Evolutionary conservation across 768 basidiomycete species (phyloP).

Genomic region (Tylopilus balloui): DNA sequence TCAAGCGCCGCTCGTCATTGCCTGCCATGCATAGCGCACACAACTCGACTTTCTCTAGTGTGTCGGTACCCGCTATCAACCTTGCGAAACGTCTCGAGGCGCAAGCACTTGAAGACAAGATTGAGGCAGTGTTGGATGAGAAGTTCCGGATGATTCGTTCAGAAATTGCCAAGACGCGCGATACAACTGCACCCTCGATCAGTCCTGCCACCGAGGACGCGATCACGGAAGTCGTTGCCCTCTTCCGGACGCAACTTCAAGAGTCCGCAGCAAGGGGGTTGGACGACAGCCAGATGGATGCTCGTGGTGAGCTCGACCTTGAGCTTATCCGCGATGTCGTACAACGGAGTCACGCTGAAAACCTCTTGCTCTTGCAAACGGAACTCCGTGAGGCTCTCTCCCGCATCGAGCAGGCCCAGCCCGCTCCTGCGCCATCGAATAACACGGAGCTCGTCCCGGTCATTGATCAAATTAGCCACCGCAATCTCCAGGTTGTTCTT

Average conservation of each 20-base stretch:
- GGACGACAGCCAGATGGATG: conserved; percentile 65
- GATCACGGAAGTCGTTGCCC: conserved; percentile 60
- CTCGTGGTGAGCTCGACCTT: conserved; percentile 73
- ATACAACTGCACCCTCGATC: conserved; percentile 29
- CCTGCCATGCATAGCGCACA: conserved; percentile 49
- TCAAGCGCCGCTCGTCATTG: conserved; percentile 53
- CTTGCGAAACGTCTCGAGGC: conserved; percentile 54
- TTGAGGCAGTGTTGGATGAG: conserved; percentile 65
- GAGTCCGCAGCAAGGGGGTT: conserved; percentile 53
- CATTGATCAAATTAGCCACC: conserved; percentile 56
- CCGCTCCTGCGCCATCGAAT: conserved; percentile 10
- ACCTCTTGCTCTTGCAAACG: conserved; percentile 51
- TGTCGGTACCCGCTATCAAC: conserved; percentile 45
- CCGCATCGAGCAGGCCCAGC: conserved; percentile 34
- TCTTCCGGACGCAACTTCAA: conserved; percentile 65
- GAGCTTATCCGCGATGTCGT: conserved; percentile 68
- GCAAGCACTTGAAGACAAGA: conserved; percentile 55
- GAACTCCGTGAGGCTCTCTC: conserved; percentile 54
- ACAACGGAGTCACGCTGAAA: conserved; percentile 61
- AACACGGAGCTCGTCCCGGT: conserved; percentile 37
- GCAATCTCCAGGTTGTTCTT: conserved; percentile 56
- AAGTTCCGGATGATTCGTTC: conserved; percentile 53
- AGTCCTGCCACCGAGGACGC: conserved; percentile 52
- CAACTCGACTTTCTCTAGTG: conserved; percentile 41
- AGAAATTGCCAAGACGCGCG: conserved; percentile 32